These are phyloP conservation scores for Silene vulgaris DNA, from an alignment of 179 eudicot genomes.

Conservation along the genomic window DNA sequence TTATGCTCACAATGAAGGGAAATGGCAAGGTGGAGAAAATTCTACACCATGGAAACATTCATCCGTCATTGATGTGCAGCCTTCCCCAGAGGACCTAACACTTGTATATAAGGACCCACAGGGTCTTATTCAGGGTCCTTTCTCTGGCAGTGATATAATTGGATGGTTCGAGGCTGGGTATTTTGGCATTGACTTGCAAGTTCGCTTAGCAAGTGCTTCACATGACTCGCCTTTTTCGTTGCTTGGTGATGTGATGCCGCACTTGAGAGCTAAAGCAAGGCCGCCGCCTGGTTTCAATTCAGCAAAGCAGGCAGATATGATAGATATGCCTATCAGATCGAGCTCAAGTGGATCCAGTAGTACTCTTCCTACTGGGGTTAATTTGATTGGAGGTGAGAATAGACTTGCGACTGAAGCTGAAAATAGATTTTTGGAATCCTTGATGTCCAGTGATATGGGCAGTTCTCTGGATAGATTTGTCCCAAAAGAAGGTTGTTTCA, in stretches of 20 bases:
- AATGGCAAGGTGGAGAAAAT: constrained; percentile 44
- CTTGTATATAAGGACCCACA: constrained; percentile 90
- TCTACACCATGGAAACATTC: constrained; percentile 44
- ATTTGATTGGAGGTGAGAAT: constrained; percentile 45
- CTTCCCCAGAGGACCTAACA: constrained; percentile 76
- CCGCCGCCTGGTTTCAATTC: constrained; percentile 87
- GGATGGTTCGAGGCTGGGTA: constrained; percentile 99
- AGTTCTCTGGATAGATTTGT: constrained; percentile 55
- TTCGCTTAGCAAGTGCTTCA: constrained; percentile 69
- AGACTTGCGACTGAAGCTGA: constrained; percentile 59
- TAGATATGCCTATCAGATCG: constrained; percentile 42
- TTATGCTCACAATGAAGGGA: constrained; percentile 38
- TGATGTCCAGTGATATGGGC: constrained; percentile 62
- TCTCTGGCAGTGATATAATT: constrained; percentile 79
- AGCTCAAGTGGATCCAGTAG: constrained; percentile 46
- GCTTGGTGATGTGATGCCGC: constrained; percentile 98
- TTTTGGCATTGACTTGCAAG: constrained; percentile 82
- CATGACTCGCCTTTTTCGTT: constrained; percentile 54
- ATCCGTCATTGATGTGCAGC: constrained; percentile 34
- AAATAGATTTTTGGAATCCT: constrained; percentile 80
- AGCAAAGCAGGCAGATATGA: constrained; percentile 51
- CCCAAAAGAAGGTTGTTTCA: constrained; percentile 56
- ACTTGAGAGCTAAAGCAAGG: constrained; percentile 72
- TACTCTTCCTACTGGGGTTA: constrained; percentile 39
- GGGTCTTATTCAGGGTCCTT: constrained; percentile 94